phyloP scores from a whole-genome alignment of 1,139 yeast genomes.

The Saccharomyces hybrid region DNA sequence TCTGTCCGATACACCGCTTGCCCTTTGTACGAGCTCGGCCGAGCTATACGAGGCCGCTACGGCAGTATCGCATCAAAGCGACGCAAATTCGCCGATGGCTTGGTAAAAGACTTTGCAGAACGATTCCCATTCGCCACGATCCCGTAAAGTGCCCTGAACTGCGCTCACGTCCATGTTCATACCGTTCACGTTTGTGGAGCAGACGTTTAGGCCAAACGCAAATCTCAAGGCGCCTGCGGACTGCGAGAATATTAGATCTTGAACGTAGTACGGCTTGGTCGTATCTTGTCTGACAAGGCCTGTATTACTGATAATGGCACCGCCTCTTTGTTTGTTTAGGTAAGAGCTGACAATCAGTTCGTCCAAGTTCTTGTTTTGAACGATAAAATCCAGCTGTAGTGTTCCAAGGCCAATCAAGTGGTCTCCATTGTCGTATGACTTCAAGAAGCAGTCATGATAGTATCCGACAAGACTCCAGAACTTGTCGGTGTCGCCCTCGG shows the following conservation, averaged over 20 bases:
- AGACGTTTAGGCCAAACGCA: conserved; percentile 17
- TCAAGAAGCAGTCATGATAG: conserved; percentile 13
- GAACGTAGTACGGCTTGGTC: conserved; percentile 5
- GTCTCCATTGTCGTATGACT: conserved; percentile 14
- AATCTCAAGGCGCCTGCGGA: conserved; percentile 20
- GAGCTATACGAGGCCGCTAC: not conserved
- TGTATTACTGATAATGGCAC: conserved; percentile 22
- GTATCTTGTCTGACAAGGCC: conserved; percentile 16
- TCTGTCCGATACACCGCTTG: not conserved
- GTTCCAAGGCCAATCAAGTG: conserved; percentile 19
- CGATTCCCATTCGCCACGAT: conserved; percentile 11
- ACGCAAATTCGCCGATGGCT: conserved; percentile 7
- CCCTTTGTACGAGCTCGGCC: not conserved
- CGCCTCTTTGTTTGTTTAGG: conserved; percentile 17
- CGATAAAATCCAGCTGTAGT: conserved; percentile 17
- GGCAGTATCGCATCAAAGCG: conserved; percentile 2
- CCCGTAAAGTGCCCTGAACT: conserved; percentile 15
- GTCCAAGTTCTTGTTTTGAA: conserved; percentile 18
- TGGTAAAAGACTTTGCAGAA: conserved; percentile 12
- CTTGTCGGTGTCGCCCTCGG: conserved; percentile 9
- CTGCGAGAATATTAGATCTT: conserved; percentile 21
- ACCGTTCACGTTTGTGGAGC: conserved; percentile 20
- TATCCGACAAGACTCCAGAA: conserved; percentile 20
- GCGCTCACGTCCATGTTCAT: conserved; percentile 19
- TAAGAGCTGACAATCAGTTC: conserved; percentile 14